phyloP scores from a whole-genome alignment of 306 rosid species.

The Quercus suber region DNA sequence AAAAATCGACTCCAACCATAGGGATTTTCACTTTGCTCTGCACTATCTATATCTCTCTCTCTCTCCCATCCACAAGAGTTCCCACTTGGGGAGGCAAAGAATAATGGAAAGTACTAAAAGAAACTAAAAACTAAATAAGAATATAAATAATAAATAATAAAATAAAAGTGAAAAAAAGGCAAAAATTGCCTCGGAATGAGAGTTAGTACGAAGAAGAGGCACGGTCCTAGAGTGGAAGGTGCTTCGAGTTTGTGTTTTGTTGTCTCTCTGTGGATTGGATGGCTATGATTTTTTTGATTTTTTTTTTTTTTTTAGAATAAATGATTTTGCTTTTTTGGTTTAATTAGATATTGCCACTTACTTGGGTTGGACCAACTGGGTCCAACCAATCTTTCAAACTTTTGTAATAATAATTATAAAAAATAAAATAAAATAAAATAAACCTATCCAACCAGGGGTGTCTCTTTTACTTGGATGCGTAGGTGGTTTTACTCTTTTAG shows the following conservation, averaged over 20 bases:
- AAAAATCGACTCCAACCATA: constrained; percentile 8
- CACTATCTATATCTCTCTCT: neutral
- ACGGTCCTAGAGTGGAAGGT: constrained; percentile 16
- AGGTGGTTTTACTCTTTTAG: no score
- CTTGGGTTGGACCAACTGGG: neutral
- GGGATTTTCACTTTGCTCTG: constrained; percentile 30
- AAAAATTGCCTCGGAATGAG: constrained; percentile 14
- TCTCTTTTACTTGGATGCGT: no score
- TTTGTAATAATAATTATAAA: no score
- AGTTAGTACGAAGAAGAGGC: constrained; percentile 10
- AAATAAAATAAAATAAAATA: no score
- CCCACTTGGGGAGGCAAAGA: constrained; percentile 40
- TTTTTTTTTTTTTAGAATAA: no score
- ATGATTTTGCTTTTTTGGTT: neutral
- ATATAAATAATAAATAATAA: neutral
- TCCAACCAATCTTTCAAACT: neutral
- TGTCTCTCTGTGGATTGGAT: neutral
- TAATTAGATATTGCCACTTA: neutral
- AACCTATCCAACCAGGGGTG: no score
- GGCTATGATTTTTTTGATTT: neutral
- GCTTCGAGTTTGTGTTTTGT: constrained; percentile 4
- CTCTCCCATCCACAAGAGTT: constrained; percentile 5
- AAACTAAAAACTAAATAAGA: neutral
- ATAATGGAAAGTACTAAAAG: neutral
- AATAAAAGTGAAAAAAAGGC: neutral